A percentile compares a stretch with the other conserved stretches of the same genome.
phyloP scores from a whole-genome alignment of 1,284 basidiomycete species.

The Rhodotorula sp. region DNA sequence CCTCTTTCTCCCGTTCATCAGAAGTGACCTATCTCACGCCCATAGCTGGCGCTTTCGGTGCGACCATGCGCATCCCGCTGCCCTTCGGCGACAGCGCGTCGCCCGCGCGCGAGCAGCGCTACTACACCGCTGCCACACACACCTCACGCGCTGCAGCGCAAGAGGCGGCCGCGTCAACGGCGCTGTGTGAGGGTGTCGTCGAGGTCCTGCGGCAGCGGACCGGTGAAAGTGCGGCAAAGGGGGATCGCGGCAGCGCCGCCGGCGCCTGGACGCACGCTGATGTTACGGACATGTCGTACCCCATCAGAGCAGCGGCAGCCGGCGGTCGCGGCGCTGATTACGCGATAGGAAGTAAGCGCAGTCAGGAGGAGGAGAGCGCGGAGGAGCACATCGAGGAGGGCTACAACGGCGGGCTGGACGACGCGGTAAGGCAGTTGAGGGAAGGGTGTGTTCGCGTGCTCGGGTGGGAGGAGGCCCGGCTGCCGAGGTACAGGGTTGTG shows the following conservation, averaged over 20 bases:
- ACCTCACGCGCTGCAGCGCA: constrained; percentile 9
- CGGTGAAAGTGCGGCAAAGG: too few species aligned
- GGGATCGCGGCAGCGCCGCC: too few species aligned
- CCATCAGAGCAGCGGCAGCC: too few species aligned
- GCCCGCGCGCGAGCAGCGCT: too few species aligned
- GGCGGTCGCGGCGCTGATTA: too few species aligned
- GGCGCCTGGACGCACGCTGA: too few species aligned
- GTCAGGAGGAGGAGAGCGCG: not conserved
- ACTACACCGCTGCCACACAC: not conserved
- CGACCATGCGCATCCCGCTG: constrained; percentile 6
- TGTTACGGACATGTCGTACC: too few species aligned
- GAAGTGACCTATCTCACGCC: not conserved
- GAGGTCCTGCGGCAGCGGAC: not conserved
- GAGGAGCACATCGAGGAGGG: not conserved
- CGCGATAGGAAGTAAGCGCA: not conserved
- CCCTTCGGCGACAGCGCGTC: not conserved
- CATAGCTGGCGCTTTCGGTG: constrained; percentile 12
- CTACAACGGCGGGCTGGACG: not conserved
- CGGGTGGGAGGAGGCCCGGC: not conserved
- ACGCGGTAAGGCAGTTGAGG: not conserved
- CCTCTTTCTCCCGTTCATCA: not conserved
- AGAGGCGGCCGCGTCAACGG: constrained; percentile 3
- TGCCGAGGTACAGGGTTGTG: not conserved
- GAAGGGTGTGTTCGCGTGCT: not conserved
- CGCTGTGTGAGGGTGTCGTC: constrained; percentile 5